Evolutionary conservation across 768 basidiomycete genomes (phyloP), one percentile per base, ranked within the genome.

Genomic region (Suillus clintonianus): DNA sequence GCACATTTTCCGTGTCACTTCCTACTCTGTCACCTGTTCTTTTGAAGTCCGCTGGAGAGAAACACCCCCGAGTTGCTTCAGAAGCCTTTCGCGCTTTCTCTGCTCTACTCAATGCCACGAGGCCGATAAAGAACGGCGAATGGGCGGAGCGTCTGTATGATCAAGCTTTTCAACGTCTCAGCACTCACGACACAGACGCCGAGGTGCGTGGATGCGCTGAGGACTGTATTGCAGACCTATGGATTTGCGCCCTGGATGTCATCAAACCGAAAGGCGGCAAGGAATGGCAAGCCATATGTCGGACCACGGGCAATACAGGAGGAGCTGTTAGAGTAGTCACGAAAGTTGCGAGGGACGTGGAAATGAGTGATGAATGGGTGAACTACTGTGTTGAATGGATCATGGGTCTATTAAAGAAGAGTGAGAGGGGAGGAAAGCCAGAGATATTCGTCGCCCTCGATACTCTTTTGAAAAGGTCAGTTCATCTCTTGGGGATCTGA

Each of bases 21-120:
- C 77, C 87, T 1, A 79, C 80, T 17, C 79, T 99, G 42, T 89
- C 89, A 0, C 88, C 91, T 1, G 85, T 88, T 15, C 84, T 99
- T 43, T 84, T 95, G 47, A 86, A 86, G 61, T 86, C 89, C 11
- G 80, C 93, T 54, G 78, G 79, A 22, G 95, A 99, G 75, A 89
- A 90, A 67, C 92, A 95, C 72, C 96, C 96, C 41, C 89, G 94
- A 64, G 86, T 98, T 64, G 90, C 88, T 6, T 89, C 94, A 3
- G 94, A 96, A 70, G 85, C 94, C 0, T 95, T 99, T 83, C 86
- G 87, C 42, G 91, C 89, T 2, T 94, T 94, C 69, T 94, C 94
- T 2, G 83, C 94, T 2, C 79, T 99, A 8, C 82, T 97, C 36
- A 88, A 85, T 65, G 84, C 91, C 3, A 78, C 91, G 43, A 88